phyloP scores from a whole-genome alignment of 202 grass and related monocot genomes.

The Setaria viridis region DNA sequence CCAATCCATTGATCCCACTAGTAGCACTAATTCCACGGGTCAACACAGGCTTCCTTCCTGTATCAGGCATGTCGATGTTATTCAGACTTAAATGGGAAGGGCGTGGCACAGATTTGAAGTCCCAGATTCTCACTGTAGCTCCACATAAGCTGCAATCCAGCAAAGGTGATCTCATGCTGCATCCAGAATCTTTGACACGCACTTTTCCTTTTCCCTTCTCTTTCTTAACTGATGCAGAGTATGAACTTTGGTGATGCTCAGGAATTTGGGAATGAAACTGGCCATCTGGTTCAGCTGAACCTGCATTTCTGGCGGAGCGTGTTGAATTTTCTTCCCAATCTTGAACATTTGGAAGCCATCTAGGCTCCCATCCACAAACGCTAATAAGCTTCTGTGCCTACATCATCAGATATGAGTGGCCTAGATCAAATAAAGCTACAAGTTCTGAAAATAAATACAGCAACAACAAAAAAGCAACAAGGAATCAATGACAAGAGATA shows the following conservation, averaged over 20 bases:
- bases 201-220: constrained; percentile 84
- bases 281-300: constrained; percentile 55
- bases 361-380: constrained; percentile 98
- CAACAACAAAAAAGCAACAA: constrained; percentile 27
- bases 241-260: constrained; percentile 58
- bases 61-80: constrained; percentile 63
- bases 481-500: constrained; percentile 48
- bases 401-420: constrained; percentile 50
- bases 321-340: constrained; percentile 99
- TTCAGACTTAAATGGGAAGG: constrained; percentile 70
- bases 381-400: constrained; percentile 97
- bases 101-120: constrained; percentile 73
- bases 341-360: constrained; percentile 99
- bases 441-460: constrained; percentile 39
- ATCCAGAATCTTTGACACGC: constrained; percentile 67
- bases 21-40: constrained; percentile 86
- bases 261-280: constrained; percentile 48
- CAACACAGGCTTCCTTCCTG: constrained; percentile 60
- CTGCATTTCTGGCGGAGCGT: constrained; percentile 70
- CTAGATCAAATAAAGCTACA: constrained; percentile 54
- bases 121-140: constrained; percentile 89
- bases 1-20: constrained; percentile 83
- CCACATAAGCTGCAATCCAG: constrained; percentile 98
- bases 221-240: constrained; percentile 72
- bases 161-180: constrained; percentile 88